Evolutionary conservation across 306 rosid species (phyloP).

Genomic region (Sicyos baderoa): DNA sequence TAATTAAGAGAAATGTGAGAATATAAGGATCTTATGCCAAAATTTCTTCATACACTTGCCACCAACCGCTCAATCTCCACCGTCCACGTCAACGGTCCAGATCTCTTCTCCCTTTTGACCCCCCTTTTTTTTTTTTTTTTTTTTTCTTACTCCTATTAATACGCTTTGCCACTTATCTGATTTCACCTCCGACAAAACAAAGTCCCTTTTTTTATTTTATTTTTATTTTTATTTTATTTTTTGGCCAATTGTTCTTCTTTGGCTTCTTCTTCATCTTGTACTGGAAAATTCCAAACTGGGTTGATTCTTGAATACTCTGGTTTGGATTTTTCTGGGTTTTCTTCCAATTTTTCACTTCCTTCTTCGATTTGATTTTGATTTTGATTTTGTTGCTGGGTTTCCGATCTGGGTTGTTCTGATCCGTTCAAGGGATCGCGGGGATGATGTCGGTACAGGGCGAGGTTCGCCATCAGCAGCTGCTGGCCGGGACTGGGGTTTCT

Average conservation of each 20-base stretch:
- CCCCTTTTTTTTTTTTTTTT: neutral
- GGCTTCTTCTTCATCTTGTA: neutral
- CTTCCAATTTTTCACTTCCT: constrained; percentile 3
- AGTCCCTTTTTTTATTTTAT: neutral
- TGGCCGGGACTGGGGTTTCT: constrained; percentile 23
- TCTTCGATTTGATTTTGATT: neutral
- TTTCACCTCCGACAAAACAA: neutral
- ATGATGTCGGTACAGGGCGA: constrained; percentile 81
- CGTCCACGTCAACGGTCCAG: constrained; percentile 26
- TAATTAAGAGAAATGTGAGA: neutral
- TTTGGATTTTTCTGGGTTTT: constrained; percentile 18
- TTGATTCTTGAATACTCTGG: constrained; percentile 22
- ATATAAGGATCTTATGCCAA: neutral
- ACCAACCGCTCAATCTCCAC: constrained; percentile 9
- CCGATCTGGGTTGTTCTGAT: constrained; percentile 21
- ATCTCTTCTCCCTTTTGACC: constrained; percentile 20
- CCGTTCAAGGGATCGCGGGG: constrained; percentile 19
- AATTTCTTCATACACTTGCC: neutral
- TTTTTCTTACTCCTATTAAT: constrained; percentile 1
- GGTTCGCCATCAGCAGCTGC: constrained; percentile 39
- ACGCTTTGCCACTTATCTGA: neutral
- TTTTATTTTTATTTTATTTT: neutral
- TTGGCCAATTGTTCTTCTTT: neutral
- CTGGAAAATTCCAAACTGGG: constrained; percentile 31
- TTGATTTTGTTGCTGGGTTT: neutral